phyloP scores from a whole-genome alignment of 2,329 filamentous ascomycete species.

The Exophiala xenobiotica region DNA sequence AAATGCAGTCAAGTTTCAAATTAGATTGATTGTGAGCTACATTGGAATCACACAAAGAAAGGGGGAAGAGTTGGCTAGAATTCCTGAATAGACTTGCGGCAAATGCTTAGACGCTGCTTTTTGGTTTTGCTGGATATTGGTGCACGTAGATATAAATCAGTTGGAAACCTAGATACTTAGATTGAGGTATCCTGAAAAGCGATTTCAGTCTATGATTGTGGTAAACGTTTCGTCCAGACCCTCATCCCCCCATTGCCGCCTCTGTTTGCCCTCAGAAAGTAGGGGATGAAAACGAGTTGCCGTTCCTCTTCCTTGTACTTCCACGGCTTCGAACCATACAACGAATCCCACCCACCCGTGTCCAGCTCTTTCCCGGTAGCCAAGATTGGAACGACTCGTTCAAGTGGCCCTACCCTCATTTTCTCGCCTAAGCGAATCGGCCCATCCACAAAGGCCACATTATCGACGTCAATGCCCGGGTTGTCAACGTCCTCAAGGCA shows the following conservation, averaged over 20 bases:
- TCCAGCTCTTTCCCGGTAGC: background rate
- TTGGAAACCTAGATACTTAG: too few species aligned
- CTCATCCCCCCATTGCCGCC: constrained; percentile 56
- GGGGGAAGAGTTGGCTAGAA: background rate
- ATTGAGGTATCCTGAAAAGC: too few species aligned
- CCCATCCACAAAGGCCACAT: background rate
- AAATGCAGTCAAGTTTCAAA: background rate
- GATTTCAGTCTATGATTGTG: too few species aligned
- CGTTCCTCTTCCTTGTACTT: background rate
- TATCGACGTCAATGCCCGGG: background rate
- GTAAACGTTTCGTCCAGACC: constrained; percentile 35
- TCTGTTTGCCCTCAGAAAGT: constrained; percentile 56
- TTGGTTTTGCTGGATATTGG: too few species aligned
- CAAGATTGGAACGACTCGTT: background rate
- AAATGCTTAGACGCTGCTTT: too few species aligned
- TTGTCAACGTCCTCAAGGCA: constrained; percentile 12
- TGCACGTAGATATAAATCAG: too few species aligned
- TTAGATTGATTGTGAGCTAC: too few species aligned
- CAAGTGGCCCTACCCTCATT: background rate
- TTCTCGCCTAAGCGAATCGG: background rate
- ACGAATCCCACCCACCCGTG: background rate
- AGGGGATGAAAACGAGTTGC: constrained; percentile 48
- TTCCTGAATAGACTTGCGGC: background rate
- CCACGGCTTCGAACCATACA: background rate
- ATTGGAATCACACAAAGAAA: background rate